Percentiles rank a stretch among this genome's conserved stretches.
phyloP scores from a whole-genome alignment of 2,329 filamentous ascomycete genomes.

The Cyclaneusma minus region DNA sequence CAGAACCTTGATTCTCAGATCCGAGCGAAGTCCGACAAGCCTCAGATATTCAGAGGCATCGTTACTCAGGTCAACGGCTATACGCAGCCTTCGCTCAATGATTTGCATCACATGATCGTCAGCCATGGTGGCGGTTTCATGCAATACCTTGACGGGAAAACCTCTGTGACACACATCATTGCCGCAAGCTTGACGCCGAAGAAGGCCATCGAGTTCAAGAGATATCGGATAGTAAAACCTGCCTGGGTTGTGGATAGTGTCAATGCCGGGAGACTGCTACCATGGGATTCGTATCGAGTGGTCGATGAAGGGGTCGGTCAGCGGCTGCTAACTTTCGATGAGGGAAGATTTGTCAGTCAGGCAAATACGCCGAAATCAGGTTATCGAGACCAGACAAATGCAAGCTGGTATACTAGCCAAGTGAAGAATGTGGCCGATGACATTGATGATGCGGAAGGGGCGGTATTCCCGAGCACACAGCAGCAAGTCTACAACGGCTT shows the following conservation, averaged over 20 bases:
- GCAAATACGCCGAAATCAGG: conserved; percentile 41
- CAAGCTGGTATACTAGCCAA: conserved; percentile 70
- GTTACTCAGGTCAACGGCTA: conserved; percentile 92
- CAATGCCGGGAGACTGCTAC: conserved; percentile 60
- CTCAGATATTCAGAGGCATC: conserved; percentile 77
- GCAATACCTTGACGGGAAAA: conserved; percentile 91
- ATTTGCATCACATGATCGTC: conserved; percentile 79
- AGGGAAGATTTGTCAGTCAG: conserved; percentile 52
- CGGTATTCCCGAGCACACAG: conserved; percentile 14
- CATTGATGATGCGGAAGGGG: conserved; percentile 26
- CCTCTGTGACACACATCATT: conserved; percentile 89
- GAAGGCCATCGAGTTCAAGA: conserved; percentile 75
- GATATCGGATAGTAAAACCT: conserved; percentile 85
- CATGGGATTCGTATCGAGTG: conserved; percentile 76
- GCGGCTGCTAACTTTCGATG: conserved; percentile 50
- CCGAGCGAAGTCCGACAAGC: conserved; percentile 56
- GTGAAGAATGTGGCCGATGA: conserved; percentile 30
- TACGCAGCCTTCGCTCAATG: conserved; percentile 80
- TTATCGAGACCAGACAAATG: conserved; percentile 69
- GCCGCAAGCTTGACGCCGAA: conserved; percentile 82
- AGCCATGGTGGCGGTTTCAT: conserved; percentile 88
- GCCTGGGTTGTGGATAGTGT: conserved; percentile 90
- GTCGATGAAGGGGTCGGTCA: conserved; percentile 74
- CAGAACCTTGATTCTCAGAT: conserved; percentile 85
- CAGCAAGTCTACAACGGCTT: not conserved